Base-by-base conservation (phyloP, 768 basidiomycete genomes). In the Chalciporus chontae region DNA sequence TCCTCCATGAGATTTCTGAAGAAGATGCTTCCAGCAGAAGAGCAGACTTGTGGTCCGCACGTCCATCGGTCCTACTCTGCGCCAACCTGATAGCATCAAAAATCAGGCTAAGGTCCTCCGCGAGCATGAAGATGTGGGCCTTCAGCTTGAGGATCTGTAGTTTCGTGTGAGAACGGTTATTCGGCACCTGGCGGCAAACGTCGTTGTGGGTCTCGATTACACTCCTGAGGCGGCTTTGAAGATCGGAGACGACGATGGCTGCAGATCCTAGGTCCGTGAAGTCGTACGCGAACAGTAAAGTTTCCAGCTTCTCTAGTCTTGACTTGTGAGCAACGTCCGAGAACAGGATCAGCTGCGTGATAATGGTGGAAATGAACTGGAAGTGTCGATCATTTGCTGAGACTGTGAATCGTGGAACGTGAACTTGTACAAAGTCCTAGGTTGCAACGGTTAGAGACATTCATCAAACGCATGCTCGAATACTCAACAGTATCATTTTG, bases 1-100 rank as follows among this genome's bases (percentile, higher is more conserved):
- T 94, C 51, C 78, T 78, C 93, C 94, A 98, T 0, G 89, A 91
- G 40, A 98, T 85, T 65, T 93, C 88, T 6, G 83, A 80, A 0
- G 91, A 91, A 6, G 83, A 84, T 1, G 91, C 86, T 52, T 89
- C 85, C 26, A 95, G 69, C 45, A 90, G 77, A 40, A 93, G 74
- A 2, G 91, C 89, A 1, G 88, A 87, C 60, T 89, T 90, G 55
- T 85, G 81, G 55, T 87, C 85, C 5, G 80, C 75, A 50, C 69
- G 78, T 54, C 81, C 77, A 55, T 81, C 80, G 43, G 71, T 78
- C 55, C 85, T 83, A 59, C 90, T 87, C 65, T 92, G 90, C 27
- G 85, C 87, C 45, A 88, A 74, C 52, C 86, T 85, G 58, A 92
- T 87, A 0, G 88, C 90, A 43, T 93, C 90, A 65, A 94, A 94